Percentiles rank a stretch among this genome's conserved stretches.
Conservation (phyloP, 2,329 filamentous ascomycete species). For the Catunica adiposa region DNA sequence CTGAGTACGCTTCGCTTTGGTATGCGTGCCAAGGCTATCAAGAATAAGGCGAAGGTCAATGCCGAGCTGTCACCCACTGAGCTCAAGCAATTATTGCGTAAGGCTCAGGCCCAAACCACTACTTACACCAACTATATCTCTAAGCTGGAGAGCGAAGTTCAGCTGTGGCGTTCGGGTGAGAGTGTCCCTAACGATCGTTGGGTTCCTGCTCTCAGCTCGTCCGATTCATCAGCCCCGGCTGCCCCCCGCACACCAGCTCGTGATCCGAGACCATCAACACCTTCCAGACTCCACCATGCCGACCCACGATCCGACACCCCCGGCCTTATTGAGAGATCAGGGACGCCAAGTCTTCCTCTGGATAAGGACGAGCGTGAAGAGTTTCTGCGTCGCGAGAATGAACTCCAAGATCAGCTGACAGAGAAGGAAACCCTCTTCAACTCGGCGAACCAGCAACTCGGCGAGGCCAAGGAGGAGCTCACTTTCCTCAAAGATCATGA, state of each 20-base stretch:
- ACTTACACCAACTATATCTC: slow-evolving; percentile 78
- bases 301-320: slow-evolving; percentile 49
- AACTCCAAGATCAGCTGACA: slow-evolving; percentile 88
- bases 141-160: slow-evolving; percentile 68
- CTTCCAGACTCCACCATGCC: slow-evolving; percentile 24
- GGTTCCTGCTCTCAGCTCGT: slow-evolving; percentile 40
- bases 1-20: slow-evolving; percentile 84
- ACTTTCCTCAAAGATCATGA: slow-evolving; percentile 73
- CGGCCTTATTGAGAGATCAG: slow-evolving; percentile 59
- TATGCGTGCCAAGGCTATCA: slow-evolving; percentile 93
- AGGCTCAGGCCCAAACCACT: slow-evolving; percentile 76
- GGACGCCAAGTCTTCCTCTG: slow-evolving; percentile 70
- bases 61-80: slow-evolving; percentile 91
- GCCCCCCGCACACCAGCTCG: slow-evolving; percentile 26
- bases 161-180: slow-evolving; percentile 76
- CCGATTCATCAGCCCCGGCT: slow-evolving; percentile 19
- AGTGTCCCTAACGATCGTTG: slow-evolving; percentile 77
- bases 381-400: slow-evolving; percentile 86
- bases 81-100: slow-evolving; percentile 82
- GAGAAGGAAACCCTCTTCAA: slow-evolving; percentile 77
- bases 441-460: slow-evolving; percentile 61
- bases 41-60: slow-evolving; percentile 99
- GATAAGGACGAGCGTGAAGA: slow-evolving; percentile 97
- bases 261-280: slow-evolving; percentile 33
- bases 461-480: slow-evolving; percentile 75